Conservation (phyloP, 805 yeast species). For the Brettanomyces bruxellensis region DNA sequence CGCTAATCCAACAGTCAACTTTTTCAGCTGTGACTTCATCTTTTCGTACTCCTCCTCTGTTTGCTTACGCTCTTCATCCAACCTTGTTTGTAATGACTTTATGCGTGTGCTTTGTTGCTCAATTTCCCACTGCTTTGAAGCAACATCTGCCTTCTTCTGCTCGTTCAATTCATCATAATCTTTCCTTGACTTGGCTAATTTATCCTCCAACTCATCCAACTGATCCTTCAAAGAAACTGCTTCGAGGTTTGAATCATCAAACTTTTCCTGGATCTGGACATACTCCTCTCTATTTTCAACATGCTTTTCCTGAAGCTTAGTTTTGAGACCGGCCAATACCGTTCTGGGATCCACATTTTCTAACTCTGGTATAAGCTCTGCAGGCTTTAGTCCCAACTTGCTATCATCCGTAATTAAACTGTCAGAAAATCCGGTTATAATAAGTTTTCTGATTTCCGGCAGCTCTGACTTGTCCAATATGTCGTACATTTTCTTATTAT, state of each 20-base stretch:
- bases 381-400: constrained; percentile 37
- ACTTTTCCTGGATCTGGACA: constrained; percentile 46
- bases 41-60: constrained; percentile 34
- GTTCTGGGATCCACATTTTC: constrained; percentile 24
- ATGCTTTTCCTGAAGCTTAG: constrained; percentile 36
- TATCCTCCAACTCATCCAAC: constrained; percentile 49
- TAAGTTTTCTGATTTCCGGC: constrained; percentile 13
- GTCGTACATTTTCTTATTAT: constrained; percentile 45
- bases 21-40: constrained; percentile 43
- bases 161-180: constrained; percentile 12
- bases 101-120: constrained; percentile 14
- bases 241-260: constrained; percentile 47
- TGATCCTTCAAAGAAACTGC: constrained; percentile 49
- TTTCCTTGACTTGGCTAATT: constrained; percentile 23
- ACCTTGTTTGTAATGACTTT: constrained; percentile 6
- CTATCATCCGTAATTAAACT: constrained; percentile 29
- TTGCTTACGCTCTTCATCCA: constrained; percentile 8
- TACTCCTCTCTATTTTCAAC: constrained; percentile 46
- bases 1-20: constrained; percentile 36
- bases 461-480: constrained; percentile 27
- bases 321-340: constrained; percentile 35
- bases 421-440: constrained; percentile 16
- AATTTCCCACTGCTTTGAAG: constrained; percentile 9
- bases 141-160: constrained; percentile 10
- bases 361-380: constrained; percentile 31